Evolutionary conservation across 768 basidiomycete genomes (phyloP).

Genomic region (Psilocybe cyanescens): DNA sequence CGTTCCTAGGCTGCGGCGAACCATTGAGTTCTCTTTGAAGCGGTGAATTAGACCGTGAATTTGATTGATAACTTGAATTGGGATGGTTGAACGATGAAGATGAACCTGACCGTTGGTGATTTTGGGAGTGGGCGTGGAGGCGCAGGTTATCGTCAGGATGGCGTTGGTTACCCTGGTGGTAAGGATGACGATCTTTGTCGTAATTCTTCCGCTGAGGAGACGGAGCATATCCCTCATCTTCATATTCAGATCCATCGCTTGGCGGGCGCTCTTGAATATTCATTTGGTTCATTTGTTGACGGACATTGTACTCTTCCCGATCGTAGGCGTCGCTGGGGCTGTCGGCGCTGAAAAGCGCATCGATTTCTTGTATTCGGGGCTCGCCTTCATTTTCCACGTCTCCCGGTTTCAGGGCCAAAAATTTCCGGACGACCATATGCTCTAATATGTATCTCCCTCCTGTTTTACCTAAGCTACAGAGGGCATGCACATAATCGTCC

Average conservation of each 20-base stretch:
- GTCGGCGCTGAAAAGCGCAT: slow-evolving; percentile 48
- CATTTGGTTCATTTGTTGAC: slow-evolving; percentile 55
- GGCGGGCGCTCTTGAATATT: slow-evolving; percentile 45
- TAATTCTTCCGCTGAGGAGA: slow-evolving; percentile 42
- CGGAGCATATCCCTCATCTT: slow-evolving; percentile 56
- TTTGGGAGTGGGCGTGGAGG: slow-evolving; percentile 46
- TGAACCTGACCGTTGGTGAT: slow-evolving; percentile 56
- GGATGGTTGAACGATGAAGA: slow-evolving; percentile 47
- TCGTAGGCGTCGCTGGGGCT: slow-evolving; percentile 41
- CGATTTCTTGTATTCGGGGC: slow-evolving; percentile 61
- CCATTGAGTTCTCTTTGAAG: slow-evolving; percentile 33
- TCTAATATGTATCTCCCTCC: slow-evolving; percentile 83
- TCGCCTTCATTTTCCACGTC: slow-evolving; percentile 76
- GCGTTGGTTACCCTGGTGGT: slow-evolving; percentile 38
- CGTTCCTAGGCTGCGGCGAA: slow-evolving; percentile 34
- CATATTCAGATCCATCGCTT: slow-evolving; percentile 72
- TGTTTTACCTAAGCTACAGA: slow-evolving; percentile 70
- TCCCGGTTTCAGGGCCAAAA: slow-evolving; percentile 85
- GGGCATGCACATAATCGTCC: slow-evolving; percentile 83
- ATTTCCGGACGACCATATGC: slow-evolving; percentile 77
- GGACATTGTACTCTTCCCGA: slow-evolving; percentile 41
- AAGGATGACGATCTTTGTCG: slow-evolving; percentile 43
- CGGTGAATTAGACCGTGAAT: slow-evolving; percentile 47
- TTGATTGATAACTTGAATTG: slow-evolving; percentile 38
- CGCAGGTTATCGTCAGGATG: slow-evolving; percentile 45